Evolutionary conservation across 495 filamentous ascomycete species (phyloP), one percentile per base, ranked within the genome.

Genomic region (Pseudomonodictys pantanalensis): DNA sequence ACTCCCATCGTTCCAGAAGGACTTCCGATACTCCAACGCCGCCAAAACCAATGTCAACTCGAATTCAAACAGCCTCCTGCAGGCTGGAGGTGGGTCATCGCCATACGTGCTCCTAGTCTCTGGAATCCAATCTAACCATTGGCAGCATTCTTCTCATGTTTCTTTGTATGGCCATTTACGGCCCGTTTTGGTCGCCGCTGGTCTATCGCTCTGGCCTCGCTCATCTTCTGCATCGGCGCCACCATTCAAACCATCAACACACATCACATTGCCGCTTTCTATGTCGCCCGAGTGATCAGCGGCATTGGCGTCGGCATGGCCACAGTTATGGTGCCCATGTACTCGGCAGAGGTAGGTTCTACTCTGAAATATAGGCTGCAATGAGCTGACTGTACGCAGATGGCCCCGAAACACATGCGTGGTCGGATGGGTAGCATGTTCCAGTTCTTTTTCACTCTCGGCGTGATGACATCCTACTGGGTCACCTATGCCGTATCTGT

Each of bases 381-480:
- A n/a, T n/a, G n/a, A n/a, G n/a, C n/a, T n/a, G n/a, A n/a, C n/a
- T n/a, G n/a, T n/a, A n/a, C n/a, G n/a, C n/a, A n/a, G n/a, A n/a
- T n/a, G n/a, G n/a, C n/a, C 3, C 72, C 74, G 29, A 64, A 67
- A 0, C 56, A 64, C 29, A 74, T 76, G 41, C 72, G 74, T 24
- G 74, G 74, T 10, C 62, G 68, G 33, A 58, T 75, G 0, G 60
- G 86, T 60, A 83, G 85, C 61, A 74, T 89, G 15, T 89, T 86
- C 64, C 84, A 88, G 70, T 71, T 88, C 30, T 82, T 84, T 12
- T 87, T 83, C 81, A 86, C 88, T 69, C 75, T 85, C 62, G 86
- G 85, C 39, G 84, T 84, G 15, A 71, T 89, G 26, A 78, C 85
- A 10, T 85, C 85, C 2, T 88, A 87, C 62, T 56, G 52, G 52